phyloP scores from a whole-genome alignment of 257 asterid species.

The Agastache rugosa region DNA sequence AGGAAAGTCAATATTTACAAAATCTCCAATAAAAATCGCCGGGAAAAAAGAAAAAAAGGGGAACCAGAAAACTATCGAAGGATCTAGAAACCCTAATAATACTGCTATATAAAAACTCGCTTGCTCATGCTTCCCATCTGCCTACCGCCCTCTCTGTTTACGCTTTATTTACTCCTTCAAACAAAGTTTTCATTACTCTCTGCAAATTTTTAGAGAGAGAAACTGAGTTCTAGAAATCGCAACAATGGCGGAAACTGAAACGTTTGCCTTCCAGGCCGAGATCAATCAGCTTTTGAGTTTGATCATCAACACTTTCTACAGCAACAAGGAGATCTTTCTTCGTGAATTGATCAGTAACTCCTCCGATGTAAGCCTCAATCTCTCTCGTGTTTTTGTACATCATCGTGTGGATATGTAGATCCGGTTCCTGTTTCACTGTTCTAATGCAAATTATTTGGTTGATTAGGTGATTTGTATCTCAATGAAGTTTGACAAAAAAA shows the following conservation, averaged over 20 bases:
- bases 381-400: not conserved
- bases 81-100: constrained; percentile 39
- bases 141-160: not conserved
- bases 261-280: constrained; percentile 82
- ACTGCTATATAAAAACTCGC: constrained; percentile 28
- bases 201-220: not conserved
- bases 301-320: constrained; percentile 74
- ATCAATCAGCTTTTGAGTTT: constrained; percentile 73
- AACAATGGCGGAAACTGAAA: constrained; percentile 62
- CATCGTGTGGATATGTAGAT: not conserved
- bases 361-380: constrained; percentile 56
- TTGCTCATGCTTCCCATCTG: not conserved
- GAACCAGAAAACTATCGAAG: constrained; percentile 7
- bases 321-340: constrained; percentile 80
- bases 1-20: not conserved
- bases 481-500: not conserved
- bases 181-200: not conserved
- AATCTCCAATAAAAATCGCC: not conserved
- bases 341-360: constrained; percentile 73
- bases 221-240: not conserved
- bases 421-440: not conserved
- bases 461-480: not conserved
- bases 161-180: not conserved
- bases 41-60: not conserved
- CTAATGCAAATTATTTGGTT: not conserved